Evolutionary conservation across 305 asterid genomes (phyloP).

Genomic region (Lippia alba): DNA sequence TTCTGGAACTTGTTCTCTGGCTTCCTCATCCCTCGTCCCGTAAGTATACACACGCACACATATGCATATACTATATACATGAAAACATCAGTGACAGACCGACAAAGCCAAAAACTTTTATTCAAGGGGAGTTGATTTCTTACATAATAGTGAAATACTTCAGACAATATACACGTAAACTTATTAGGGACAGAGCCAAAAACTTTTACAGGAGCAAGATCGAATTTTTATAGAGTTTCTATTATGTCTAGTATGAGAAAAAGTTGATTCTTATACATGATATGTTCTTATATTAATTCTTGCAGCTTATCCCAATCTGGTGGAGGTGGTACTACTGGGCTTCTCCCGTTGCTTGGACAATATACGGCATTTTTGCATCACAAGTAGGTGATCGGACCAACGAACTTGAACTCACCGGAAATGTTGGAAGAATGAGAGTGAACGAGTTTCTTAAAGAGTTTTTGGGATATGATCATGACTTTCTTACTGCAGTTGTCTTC

Average conservation of each 20-base stretch:
- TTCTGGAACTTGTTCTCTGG: slow-evolving; percentile 97
- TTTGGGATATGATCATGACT: slow-evolving; percentile 73
- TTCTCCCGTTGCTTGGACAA: slow-evolving; percentile 84
- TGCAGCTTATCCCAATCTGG: slow-evolving; percentile 83
- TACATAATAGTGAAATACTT: too few species aligned
- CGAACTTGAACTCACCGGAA: slow-evolving; percentile 42
- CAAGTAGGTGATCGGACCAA: slow-evolving; percentile 66
- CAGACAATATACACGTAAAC: too few species aligned
- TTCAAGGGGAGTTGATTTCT: too few species aligned
- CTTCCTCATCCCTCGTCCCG: slow-evolving; percentile 80
- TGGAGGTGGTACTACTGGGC: slow-evolving; percentile 99
- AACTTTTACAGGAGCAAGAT: too few species aligned
- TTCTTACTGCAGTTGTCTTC: slow-evolving; percentile 61
- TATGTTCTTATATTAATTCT: neutral
- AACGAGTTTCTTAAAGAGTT: slow-evolving; percentile 46
- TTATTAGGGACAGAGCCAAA: too few species aligned
- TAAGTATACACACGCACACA: slow-evolving; percentile 34
- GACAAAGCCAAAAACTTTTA: too few species aligned
- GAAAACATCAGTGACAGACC: too few species aligned
- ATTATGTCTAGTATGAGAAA: too few species aligned
- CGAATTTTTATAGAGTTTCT: too few species aligned
- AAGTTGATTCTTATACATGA: too few species aligned
- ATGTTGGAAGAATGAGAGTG: slow-evolving; percentile 30
- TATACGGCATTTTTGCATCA: slow-evolving; percentile 71
- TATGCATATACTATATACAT: too few species aligned